These are phyloP conservation scores for Kernera saxatilis DNA, from an alignment of 345 rosid genomes.

Conservation along the genomic window DNA sequence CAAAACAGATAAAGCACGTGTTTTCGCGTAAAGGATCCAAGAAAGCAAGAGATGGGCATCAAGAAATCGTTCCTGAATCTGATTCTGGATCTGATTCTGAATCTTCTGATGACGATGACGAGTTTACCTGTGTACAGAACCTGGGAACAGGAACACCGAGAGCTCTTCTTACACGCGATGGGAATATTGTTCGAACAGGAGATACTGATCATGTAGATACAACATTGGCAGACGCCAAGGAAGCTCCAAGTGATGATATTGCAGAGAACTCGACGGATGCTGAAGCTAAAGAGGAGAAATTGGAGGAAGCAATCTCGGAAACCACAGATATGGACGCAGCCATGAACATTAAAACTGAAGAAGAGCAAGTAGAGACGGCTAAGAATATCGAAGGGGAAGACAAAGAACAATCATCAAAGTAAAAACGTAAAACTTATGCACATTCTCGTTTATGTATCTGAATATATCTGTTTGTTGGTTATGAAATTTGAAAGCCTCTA, in stretches of 20 bases:
- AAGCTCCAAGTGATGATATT: constrained; percentile 9
- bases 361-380: constrained; percentile 2
- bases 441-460: constrained; percentile 6
- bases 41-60: constrained; percentile 17
- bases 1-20: constrained; percentile 48
- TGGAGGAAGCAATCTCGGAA: constrained; percentile 17
- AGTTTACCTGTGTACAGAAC: constrained; percentile 11
- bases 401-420: not conserved
- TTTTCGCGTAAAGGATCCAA: constrained; percentile 66
- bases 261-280: constrained; percentile 12
- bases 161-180: constrained; percentile 31
- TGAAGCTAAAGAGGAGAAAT: constrained; percentile 22
- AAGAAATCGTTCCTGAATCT: constrained; percentile 34
- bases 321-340: not conserved
- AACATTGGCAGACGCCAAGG: constrained; percentile 11
- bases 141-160: constrained; percentile 16
- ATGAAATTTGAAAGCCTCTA: not conserved
- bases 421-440: not conserved
- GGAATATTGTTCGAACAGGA: constrained; percentile 22
- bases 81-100: constrained; percentile 34
- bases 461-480: not conserved
- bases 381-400: constrained; percentile 8
- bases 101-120: constrained; percentile 32
- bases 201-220: constrained; percentile 25
- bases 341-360: constrained; percentile 16